Evolutionary conservation across 2,329 filamentous ascomycete species (phyloP), one percentile per base, ranked within the genome.

Genomic region (Pseudogymnoascus sp.): DNA sequence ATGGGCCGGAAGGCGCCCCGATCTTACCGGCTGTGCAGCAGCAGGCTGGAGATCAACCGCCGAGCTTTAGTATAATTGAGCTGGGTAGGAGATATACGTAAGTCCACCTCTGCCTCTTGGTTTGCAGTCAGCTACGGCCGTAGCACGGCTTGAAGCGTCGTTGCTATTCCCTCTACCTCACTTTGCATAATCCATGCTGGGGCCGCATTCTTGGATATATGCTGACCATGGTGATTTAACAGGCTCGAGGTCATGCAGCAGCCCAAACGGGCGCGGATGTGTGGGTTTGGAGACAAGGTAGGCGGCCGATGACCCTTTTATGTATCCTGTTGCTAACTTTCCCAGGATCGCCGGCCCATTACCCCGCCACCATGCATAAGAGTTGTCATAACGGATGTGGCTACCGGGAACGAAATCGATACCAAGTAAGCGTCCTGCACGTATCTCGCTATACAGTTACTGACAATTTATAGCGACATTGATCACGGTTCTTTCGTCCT

Each of bases 241-340:
- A 89, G 86, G 66, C 82, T 96, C 61, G 80, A 87, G 68, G 91
- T 97, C 65, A 86, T 90, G 68, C 95, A 99, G 78, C 92, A 97
- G 75, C 95, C 95, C 61, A 83, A 91, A 71, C 86, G 95, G 71
- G 95, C 95, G 68, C 90, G 95, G 66, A 97, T 97, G 95, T 99
- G 95, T 78, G 95, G 95, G 6, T 99, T 97, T 78, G 95, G 95
- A 67, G 95, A 99, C 79, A 99, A 97, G 83, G 91, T 95, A 77
- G 64, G 78, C 70, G 64, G 64, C 62, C 37, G 54, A 29, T 62
- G 62, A 51, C 62, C 60, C 26, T 54, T 62, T 62, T 62, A 60
- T 62, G 14, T 8, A 45, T 63, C 34, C 61, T 40, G 10, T 68
- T 23, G 51, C n/a, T 34, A 57, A 21, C 64, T 42, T n/a, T 68